phyloP scores from a whole-genome alignment of 768 basidiomycete genomes.

The Tylopilus rubrobrunneus region DNA sequence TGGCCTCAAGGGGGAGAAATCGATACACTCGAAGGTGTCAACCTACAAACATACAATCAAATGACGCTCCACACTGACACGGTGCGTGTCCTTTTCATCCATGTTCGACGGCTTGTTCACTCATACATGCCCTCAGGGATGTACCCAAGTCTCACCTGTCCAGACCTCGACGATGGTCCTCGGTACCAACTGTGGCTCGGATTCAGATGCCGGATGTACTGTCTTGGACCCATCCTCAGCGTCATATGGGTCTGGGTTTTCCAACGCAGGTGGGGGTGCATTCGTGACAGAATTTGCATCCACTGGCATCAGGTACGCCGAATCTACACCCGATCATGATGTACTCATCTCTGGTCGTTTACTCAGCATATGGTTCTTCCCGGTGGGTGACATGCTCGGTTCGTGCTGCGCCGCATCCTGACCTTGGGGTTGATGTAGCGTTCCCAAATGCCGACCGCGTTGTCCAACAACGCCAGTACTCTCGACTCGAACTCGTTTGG shows the following conservation, averaged over 20 bases:
- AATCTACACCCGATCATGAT: neutral
- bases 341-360: neutral
- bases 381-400: conserved; percentile 12
- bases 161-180: no score
- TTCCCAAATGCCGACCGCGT: conserved; percentile 2
- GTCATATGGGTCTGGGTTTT: no score
- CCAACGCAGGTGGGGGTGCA: no score
- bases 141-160: no score
- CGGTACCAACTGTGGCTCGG: no score
- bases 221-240: no score
- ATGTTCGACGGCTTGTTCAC: neutral
- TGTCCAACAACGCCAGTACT: conserved; percentile 47
- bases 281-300: no score
- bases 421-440: neutral
- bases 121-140: no score
- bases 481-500: conserved; percentile 58
- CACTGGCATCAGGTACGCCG: no score
- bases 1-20: conserved; percentile 72
- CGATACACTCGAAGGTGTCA: conserved; percentile 82
- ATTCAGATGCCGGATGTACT: no score
- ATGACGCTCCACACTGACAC: conserved; percentile 56
- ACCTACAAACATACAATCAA: conserved; percentile 59
- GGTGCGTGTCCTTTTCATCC: conserved; percentile 25
- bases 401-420: neutral
- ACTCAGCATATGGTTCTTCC: conserved; percentile 27